Evolutionary conservation across 2,329 filamentous ascomycete species (phyloP).

Genomic region (Penicillium sp.): DNA sequence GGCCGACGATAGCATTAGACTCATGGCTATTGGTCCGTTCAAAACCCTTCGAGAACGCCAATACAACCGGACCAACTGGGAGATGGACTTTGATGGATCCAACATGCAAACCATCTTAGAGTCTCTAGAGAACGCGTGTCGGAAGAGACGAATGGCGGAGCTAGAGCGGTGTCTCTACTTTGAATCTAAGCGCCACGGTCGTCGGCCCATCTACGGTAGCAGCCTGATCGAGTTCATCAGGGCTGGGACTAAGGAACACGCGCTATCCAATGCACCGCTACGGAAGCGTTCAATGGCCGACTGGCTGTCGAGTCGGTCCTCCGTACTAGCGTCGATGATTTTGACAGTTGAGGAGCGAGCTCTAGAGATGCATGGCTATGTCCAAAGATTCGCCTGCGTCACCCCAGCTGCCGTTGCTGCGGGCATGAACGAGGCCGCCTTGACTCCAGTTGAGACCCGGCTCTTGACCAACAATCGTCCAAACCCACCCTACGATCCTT

Average conservation of each 20-base stretch:
- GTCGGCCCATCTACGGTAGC: slow-evolving; percentile 76
- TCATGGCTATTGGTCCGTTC: slow-evolving; percentile 69
- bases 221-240: slow-evolving; percentile 74
- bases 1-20: slow-evolving; percentile 57
- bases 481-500: slow-evolving; percentile 68
- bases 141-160: slow-evolving; percentile 71
- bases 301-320: slow-evolving; percentile 72
- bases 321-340: slow-evolving; percentile 57
- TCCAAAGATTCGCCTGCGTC: slow-evolving; percentile 87
- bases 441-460: slow-evolving; percentile 62
- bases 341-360: slow-evolving; percentile 72
- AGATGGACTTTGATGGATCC: slow-evolving; percentile 62
- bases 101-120: slow-evolving; percentile 68
- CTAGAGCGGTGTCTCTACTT: slow-evolving; percentile 78
- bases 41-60: slow-evolving; percentile 72
- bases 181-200: slow-evolving; percentile 76
- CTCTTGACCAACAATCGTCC: slow-evolving; percentile 48
- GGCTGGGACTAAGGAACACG: slow-evolving; percentile 60
- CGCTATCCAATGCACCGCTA: slow-evolving; percentile 60
- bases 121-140: slow-evolving; percentile 68
- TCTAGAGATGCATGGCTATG: slow-evolving; percentile 67
- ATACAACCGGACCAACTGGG: slow-evolving; percentile 55
- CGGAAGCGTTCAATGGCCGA: slow-evolving; percentile 64
- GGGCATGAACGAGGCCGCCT: slow-evolving; percentile 67
- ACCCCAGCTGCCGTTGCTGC: slow-evolving; percentile 84